Conservation (phyloP, 2,329 filamentous ascomycete species). For the Tolypocladium endophyticum region DNA sequence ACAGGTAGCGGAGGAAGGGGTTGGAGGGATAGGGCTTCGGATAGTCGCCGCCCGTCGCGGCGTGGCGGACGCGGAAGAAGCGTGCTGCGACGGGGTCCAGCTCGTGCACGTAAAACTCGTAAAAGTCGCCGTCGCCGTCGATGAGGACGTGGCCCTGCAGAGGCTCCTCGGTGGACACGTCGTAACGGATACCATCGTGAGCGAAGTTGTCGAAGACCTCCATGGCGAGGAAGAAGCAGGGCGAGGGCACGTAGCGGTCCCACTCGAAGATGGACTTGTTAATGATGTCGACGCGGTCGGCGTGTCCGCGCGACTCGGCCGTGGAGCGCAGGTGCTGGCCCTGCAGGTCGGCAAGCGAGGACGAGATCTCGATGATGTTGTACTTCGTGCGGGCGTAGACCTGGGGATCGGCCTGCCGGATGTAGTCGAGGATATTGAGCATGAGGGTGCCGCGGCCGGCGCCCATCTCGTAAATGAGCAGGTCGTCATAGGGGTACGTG, state of each 20-base stretch:
- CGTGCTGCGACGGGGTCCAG: constrained; percentile 76
- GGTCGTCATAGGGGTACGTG: constrained; percentile 88
- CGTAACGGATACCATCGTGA: constrained; percentile 89
- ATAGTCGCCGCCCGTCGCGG: constrained; percentile 56
- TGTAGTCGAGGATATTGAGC: constrained; percentile 96
- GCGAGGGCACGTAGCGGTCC: constrained; percentile 75
- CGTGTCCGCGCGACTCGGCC: constrained; percentile 63
- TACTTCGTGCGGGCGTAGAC: constrained; percentile 91
- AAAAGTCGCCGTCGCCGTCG: constrained; percentile 77
- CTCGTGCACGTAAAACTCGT: constrained; percentile 77
- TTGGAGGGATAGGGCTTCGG: constrained; percentile 49
- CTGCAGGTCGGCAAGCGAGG: constrained; percentile 69
- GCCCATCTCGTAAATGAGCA: constrained; percentile 98
- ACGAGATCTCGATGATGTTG: constrained; percentile 92
- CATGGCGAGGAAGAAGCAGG: constrained; percentile 95
- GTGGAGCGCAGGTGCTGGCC: constrained; percentile 55
- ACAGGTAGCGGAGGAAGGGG: constrained; percentile 49
- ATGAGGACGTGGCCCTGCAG: constrained; percentile 85
- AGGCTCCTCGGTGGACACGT: constrained; percentile 67
- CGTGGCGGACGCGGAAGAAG: constrained; percentile 75
- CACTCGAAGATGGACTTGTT: constrained; percentile 95
- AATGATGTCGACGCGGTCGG: constrained; percentile 82
- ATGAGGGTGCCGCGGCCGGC: constrained; percentile 95
- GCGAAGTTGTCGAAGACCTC: constrained; percentile 99
- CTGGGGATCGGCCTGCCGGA: constrained; percentile 76